Conservation (phyloP, 2,329 filamentous ascomycete genomes). For the Fonsecaea multimorphosa region DNA sequence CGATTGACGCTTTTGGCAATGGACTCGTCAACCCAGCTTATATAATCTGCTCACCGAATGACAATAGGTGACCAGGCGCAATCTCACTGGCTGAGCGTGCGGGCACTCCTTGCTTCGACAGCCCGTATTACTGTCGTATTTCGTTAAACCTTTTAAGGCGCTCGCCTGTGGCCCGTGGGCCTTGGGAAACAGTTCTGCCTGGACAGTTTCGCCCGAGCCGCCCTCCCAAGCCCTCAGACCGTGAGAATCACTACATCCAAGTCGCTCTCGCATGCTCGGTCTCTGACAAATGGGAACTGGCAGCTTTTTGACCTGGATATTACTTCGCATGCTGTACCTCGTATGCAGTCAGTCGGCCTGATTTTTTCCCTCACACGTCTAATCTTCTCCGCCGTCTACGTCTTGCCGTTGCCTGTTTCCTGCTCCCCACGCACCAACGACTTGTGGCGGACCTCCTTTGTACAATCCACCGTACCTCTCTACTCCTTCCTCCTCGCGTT, state of each 20-base stretch:
- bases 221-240: not conserved
- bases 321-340: not conserved
- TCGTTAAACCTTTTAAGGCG: not conserved
- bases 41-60: not conserved
- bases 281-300: not conserved
- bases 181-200: not conserved
- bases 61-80: not conserved
- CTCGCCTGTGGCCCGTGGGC: not conserved
- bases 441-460: not conserved
- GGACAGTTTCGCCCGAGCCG: not conserved
- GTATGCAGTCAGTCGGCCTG: not conserved
- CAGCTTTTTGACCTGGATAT: not conserved
- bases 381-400: not conserved
- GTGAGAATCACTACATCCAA: not conserved
- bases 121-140: constrained; percentile 1
- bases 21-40: not conserved
- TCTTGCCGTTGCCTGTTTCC: not conserved
- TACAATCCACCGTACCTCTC: not conserved
- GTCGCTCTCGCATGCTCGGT: not conserved
- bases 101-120: not conserved
- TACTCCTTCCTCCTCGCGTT: not conserved
- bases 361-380: not conserved
- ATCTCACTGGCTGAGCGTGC: not conserved
- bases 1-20: constrained; percentile 1
- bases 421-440: not conserved